Evolutionary conservation across 768 basidiomycete genomes (phyloP).

Genomic region (Arthromyces matolae): DNA sequence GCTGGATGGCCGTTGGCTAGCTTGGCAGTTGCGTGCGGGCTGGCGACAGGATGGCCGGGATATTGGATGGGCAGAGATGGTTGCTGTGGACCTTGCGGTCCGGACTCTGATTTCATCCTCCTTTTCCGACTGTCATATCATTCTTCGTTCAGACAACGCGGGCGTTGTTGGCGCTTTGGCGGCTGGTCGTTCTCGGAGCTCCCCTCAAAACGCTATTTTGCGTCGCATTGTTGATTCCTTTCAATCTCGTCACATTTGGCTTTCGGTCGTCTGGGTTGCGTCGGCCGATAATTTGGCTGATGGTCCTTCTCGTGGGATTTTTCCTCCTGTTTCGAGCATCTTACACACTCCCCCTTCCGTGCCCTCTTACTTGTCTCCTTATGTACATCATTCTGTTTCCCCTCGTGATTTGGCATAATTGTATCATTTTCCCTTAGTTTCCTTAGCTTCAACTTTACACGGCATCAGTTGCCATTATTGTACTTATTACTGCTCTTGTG

Average conservation of each 20-base stretch:
- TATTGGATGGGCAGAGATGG: constrained; percentile 44
- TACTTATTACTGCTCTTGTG: too few relatives aligned
- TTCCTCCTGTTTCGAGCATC: not conserved
- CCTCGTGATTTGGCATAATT: too few relatives aligned
- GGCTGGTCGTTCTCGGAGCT: constrained; percentile 23
- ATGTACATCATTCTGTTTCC: not conserved
- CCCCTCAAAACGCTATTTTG: constrained; percentile 26
- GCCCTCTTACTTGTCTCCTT: not conserved
- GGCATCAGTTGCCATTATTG: too few relatives aligned
- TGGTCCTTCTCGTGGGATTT: too few relatives aligned
- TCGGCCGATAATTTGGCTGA: too few relatives aligned
- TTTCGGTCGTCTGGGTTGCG: constrained; percentile 2
- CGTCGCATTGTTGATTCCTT: constrained; percentile 21
- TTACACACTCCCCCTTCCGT: not conserved
- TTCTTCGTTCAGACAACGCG: constrained; percentile 37
- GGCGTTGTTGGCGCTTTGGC: constrained; percentile 34
- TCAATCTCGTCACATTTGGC: constrained; percentile 20
- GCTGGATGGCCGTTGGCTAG: constrained; percentile 30
- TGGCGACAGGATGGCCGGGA: constrained; percentile 26
- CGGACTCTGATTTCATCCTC: constrained; percentile 24
- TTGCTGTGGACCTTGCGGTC: constrained; percentile 38
- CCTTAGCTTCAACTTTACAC: too few relatives aligned
- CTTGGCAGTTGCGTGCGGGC: constrained; percentile 32
- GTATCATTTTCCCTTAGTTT: too few relatives aligned
- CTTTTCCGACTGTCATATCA: constrained; percentile 19